Percentiles rank a stretch among this genome's conserved stretches.
These are phyloP conservation scores for Ascoidea rubescens DNA, from an alignment of 805 yeast species.

Conservation along the genomic window DNA sequence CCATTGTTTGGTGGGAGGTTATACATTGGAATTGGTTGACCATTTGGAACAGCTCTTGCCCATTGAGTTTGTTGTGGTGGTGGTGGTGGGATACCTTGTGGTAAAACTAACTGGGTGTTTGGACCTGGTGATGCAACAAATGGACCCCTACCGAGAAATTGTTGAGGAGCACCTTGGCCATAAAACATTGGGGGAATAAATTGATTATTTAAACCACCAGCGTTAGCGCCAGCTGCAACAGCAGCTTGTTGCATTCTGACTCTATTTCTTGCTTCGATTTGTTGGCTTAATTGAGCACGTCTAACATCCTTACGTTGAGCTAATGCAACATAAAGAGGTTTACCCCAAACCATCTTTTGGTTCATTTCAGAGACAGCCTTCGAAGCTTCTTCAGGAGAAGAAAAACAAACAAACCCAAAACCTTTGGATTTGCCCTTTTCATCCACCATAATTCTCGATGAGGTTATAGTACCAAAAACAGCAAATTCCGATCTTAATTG, in stretches of 20 bases:
- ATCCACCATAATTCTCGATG: conserved; percentile 92
- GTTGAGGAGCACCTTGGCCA: conserved; percentile 42
- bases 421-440: conserved; percentile 94
- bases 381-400: conserved; percentile 97
- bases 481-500: conserved; percentile 82
- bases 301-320: conserved; percentile 99
- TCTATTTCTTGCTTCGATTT: conserved; percentile 95
- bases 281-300: conserved; percentile 93
- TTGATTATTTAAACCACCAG: conserved; percentile 76
- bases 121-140: conserved; percentile 76
- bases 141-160: conserved; percentile 32
- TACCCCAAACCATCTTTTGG: conserved; percentile 87
- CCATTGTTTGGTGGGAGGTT: conserved; percentile 73
- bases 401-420: conserved; percentile 96
- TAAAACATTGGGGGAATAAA: conserved; percentile 79
- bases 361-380: conserved; percentile 97
- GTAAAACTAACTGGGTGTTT: conserved; percentile 67
- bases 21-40: conserved; percentile 74
- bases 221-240: conserved; percentile 11
- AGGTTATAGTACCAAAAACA: conserved; percentile 88
- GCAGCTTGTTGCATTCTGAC: conserved; percentile 97
- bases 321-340: conserved; percentile 95
- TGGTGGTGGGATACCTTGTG: conserved; percentile 49
- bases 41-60: conserved; percentile 55
- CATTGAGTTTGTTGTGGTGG: conserved; percentile 45